Base-by-base conservation (phyloP, 1,139 yeast species). In the Pneumocystis wakefieldiae region DNA sequence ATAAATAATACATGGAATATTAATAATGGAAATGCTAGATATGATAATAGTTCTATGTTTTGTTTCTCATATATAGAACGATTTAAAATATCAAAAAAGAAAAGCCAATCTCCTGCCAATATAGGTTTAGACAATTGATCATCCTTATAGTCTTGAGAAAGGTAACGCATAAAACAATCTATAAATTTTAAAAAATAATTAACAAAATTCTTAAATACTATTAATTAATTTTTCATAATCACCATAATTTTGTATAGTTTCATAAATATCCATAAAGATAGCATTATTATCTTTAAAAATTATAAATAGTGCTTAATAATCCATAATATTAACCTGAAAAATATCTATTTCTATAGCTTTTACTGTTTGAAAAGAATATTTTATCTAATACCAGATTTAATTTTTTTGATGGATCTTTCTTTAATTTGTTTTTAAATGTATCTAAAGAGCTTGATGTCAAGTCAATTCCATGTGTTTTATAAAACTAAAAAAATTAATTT, bases 101-200 rank as follows among this genome's bases (percentile, higher is more conserved):
- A 80, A 37, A 87, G 72, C 96, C 96, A 91, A 67, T 89, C 95
- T 59, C 88, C 82, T 15, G 89, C 74, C 58, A 74, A 76, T 15
- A 82, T 74, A 0, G 95, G 89, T 67, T 85, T 86, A n/a, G 70
- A 68, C 42, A 89, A 74, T 59, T 84, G 77, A 67, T 82, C 85
- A 70, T 88, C 96, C 61, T 85, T 84, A 68, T 80, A 81, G 65
- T 83, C 78, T 66, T 81, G 76, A 1, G 71, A 72, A 0, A 79
- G 81, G 71, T 85, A 89, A 59, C 80, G 74, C 61, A 85, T 80
- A 73, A 89, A 91, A 69, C 92, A 85, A 1, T 63, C 67, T n/a
- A 61, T 64, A 62, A 63, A 60, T 29, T 68, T 62, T 58, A 82
- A 48, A 48, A 48, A 48, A 48, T 48, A 12, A 24, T 10, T 39